Base-by-base conservation (phyloP, 2,329 filamentous ascomycete species). In the Tolypocladium pustulatum region DNA sequence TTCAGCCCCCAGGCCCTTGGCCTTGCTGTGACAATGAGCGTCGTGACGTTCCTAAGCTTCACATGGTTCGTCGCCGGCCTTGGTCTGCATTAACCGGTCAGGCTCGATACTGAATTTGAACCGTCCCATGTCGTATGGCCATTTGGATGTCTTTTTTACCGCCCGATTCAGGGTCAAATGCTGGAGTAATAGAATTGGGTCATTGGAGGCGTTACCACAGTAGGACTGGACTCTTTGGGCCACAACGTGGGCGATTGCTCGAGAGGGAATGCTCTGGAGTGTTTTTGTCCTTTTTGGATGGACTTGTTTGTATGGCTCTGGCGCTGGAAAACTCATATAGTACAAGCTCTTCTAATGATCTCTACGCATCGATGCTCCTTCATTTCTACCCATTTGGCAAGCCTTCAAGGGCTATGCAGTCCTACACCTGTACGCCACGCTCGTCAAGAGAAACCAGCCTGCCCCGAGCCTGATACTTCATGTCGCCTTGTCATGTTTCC, bases 21-120 rank as follows among this genome's bases (percentile, higher is more conserved):
- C 7, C 76, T 84, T 58, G 78, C 79, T 40, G 52, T 82, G 55
- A 73, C 75, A 15, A 84, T 85, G 79, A 77, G 78, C 64, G 55
- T 80, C 37, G 67, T 84, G 51, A 86, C 83, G 1, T 73, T 86
- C 4, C 62, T 82, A 36, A 83, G 80, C 67, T 86, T 87, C 63
- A 85, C 83, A 36, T 86, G 83, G 83, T 86, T 86, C 64, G 81
- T 85, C 41, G 75, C 75, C 30, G 82, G 83, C 2, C 67, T 82
- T 13, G 74, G 71, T 10, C 65, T 74, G 40, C 67, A 75, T 53
- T 72, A 61, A 63, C 17, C 17, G 55, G 27, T n/a, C 52, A 37
- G 4, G 6, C 9, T 17, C 30, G 43, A 13, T 5, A 22, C 49
- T 2, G 49, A 53, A 20, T 34, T 36, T 34, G 27, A 36, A 36